These are phyloP conservation scores for Gnetum montanum DNA, from an alignment of 75 land plant species.

Conservation along the genomic window DNA sequence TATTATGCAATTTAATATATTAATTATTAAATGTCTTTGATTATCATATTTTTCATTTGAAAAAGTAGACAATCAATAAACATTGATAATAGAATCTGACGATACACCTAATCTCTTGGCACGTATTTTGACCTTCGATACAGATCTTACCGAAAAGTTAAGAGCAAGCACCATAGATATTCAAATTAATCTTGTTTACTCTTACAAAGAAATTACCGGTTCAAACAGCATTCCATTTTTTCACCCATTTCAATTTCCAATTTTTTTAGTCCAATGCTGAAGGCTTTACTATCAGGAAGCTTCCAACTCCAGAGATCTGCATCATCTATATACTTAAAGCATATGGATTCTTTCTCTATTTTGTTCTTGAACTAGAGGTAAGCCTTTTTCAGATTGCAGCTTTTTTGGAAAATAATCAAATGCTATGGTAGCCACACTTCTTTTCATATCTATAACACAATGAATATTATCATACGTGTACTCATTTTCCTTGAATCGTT, in stretches of 20 bases:
- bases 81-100: too few species aligned
- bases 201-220: conserved; percentile 47
- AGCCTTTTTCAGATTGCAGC: conserved; percentile 14
- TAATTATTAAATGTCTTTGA: too few species aligned
- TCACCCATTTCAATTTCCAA: conserved; percentile 51
- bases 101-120: too few species aligned
- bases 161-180: too few species aligned
- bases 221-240: conserved; percentile 51
- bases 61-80: too few species aligned
- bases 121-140: too few species aligned
- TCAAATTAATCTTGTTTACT: too few species aligned
- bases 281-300: conserved; percentile 79
- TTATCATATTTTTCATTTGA: too few species aligned
- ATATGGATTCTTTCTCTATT: conserved; percentile 22
- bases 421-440: conserved; percentile 88
- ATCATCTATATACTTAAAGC: conserved; percentile 81
- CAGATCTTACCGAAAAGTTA: too few species aligned
- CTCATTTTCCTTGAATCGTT: conserved; percentile 16
- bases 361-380: conserved; percentile 8
- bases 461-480: conserved; percentile 24
- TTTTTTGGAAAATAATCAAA: conserved; percentile 62
- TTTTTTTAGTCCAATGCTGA: conserved; percentile 69
- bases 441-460: conserved; percentile 59
- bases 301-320: conserved; percentile 91
- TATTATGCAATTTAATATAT: too few species aligned